Percentiles rank a stretch among this genome's conserved stretches.
Conservation (phyloP, 352 stramenopile species). For the Saprolegnia parasitica region DNA sequence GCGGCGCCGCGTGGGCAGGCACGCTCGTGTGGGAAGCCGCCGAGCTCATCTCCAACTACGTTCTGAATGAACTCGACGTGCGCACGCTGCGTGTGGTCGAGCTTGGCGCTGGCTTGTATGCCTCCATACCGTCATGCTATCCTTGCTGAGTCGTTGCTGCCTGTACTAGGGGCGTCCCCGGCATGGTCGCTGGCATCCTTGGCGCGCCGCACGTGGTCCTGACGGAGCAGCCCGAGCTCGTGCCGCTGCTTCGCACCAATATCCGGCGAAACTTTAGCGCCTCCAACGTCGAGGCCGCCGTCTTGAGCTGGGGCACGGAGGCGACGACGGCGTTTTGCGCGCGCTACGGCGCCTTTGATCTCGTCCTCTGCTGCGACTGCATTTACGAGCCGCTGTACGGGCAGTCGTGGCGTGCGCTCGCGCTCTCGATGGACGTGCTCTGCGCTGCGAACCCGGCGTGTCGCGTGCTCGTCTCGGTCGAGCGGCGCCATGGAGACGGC, state of each 20-base stretch:
- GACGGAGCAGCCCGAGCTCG: constrained; percentile 87
- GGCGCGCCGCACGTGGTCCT: constrained; percentile 82
- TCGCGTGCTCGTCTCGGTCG: constrained; percentile 71
- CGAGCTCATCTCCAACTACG: constrained; percentile 52
- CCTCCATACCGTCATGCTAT: constrained; percentile 6
- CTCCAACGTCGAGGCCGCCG: constrained; percentile 45
- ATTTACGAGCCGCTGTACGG: constrained; percentile 94
- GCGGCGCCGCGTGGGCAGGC: constrained; percentile 88
- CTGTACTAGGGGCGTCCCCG: constrained; percentile 73
- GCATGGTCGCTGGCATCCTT: constrained; percentile 85
- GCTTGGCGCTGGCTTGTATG: constrained; percentile 76
- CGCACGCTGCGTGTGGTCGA: constrained; percentile 63
- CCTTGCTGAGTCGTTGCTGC: constrained; percentile 2
- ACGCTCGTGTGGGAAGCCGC: constrained; percentile 88
- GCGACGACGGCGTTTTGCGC: constrained; percentile 62
- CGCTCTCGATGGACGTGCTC: constrained; percentile 82
- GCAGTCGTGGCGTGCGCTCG: constrained; percentile 81
- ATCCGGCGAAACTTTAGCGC: constrained; percentile 61
- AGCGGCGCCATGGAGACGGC: constrained; percentile 73
- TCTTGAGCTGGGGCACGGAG: constrained; percentile 76
- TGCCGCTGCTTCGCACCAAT: constrained; percentile 67
- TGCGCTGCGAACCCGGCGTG: constrained; percentile 48
- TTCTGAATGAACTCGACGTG: constrained; percentile 45
- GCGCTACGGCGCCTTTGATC: constrained; percentile 69
- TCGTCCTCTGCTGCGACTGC: constrained; percentile 93